Base-by-base conservation (phyloP, 192 early-diverging fungal species). In the Funneliformis geosporum region DNA sequence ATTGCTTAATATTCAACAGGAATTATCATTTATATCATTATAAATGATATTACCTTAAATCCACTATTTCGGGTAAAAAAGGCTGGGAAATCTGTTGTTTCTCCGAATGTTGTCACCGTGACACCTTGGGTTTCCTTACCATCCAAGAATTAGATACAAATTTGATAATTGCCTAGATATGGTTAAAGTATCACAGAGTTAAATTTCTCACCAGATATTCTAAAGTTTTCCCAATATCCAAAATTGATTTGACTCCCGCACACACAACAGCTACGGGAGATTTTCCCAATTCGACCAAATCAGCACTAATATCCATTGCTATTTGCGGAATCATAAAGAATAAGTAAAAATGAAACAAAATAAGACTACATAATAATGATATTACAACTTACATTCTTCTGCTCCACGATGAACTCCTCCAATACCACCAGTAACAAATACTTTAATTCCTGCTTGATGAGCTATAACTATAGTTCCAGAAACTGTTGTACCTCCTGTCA, bases 361-460 rank as follows among this genome's bases (percentile, higher is more conserved):
- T 8, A 25, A 55, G 61, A 40, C 46, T 8, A 18, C 68, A 38
- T 23, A 80, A 76, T 80, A 23, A 64, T 74, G 4, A 9, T 18
- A 55, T 42, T 72, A 46, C 38, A 12, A 39, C 83, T 68, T 87
- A 88, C 88, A 90, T 25, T 83, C 77, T 82, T 93, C 91, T 18
- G 89, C 95, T 10, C 93, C 95, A 10, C 96, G 90, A 76, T 97
- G 96, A 42, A 96, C 96, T 44, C 98, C 98, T 50, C 98, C 98
- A 73, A 99, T 98, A 8, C 77, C 98, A 23, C 98, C 98, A 7
- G 98, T 99, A 9, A 94, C 96, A 89, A 99, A 99, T 0, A 99
- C 85, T 46, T 82, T 79, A 72, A 99, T 99, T 2, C 96, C 96
- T 8, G 92, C 94, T 61, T 83, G 82, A 79, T 95, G 89, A 5